These are phyloP conservation scores for Wickerhamomyces canadensis DNA, from an alignment of 805 yeast species.

Conservation along the genomic window DNA sequence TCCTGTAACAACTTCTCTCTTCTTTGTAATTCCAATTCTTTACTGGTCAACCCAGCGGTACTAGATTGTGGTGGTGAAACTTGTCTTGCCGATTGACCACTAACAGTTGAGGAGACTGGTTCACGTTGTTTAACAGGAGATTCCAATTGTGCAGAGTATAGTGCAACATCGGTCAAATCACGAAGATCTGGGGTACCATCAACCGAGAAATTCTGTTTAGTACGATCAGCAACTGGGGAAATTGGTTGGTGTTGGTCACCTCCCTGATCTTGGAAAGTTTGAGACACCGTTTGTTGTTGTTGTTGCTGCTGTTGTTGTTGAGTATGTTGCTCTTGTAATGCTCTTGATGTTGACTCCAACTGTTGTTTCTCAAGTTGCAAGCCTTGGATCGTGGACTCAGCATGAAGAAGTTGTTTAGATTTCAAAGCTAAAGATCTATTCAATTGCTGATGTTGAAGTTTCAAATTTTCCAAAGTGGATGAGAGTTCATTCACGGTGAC, in stretches of 20 bases:
- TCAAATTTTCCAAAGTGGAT: neutral
- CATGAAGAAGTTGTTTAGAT: slow-evolving; percentile 5
- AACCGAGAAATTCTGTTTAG: slow-evolving; percentile 5
- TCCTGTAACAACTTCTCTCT: slow-evolving; percentile 19
- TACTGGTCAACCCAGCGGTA: slow-evolving; percentile 11
- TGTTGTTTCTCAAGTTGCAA: slow-evolving; percentile 1
- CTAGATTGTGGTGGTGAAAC: slow-evolving; percentile 17
- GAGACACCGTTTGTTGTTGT: too few relatives aligned
- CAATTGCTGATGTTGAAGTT: neutral
- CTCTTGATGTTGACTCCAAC: neutral
- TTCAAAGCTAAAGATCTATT: slow-evolving; percentile 3
- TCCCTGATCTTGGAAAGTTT: too few relatives aligned
- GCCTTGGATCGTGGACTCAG: slow-evolving; percentile 4
- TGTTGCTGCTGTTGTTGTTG: slow-evolving; percentile 1
- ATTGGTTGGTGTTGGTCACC: too few relatives aligned
- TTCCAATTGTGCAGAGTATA: slow-evolving; percentile 17
- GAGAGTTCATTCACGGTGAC: neutral
- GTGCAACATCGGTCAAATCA: slow-evolving; percentile 22
- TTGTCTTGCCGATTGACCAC: neutral
- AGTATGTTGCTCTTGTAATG: slow-evolving; percentile 3
- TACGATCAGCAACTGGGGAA: neutral
- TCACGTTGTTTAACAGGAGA: slow-evolving; percentile 7
- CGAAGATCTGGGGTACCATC: slow-evolving; percentile 26
- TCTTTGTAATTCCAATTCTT: slow-evolving; percentile 23
- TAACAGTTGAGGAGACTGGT: neutral